Evolutionary conservation across 169 alveolate species (phyloP).

Genomic region (Plasmodium chabaudi): DNA sequence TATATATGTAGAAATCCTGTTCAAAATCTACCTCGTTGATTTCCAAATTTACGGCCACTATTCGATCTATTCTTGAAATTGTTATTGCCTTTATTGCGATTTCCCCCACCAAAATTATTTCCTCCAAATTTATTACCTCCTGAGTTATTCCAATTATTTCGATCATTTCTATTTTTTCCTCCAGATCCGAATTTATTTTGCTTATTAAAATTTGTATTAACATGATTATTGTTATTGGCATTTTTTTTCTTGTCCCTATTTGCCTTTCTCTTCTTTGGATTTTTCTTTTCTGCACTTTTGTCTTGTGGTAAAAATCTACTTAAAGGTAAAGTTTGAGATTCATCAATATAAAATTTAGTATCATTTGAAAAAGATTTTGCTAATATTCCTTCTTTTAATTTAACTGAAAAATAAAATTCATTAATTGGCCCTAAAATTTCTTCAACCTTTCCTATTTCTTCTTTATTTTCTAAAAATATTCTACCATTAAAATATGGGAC

Average conservation of each 20-base stretch:
- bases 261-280: conserved; percentile 78
- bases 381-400: conserved; percentile 88
- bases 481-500: conserved; percentile 97
- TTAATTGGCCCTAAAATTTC: conserved; percentile 96
- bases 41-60: conserved; percentile 43
- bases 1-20: neutral
- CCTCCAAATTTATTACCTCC: conserved; percentile 79
- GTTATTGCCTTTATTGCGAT: conserved; percentile 17
- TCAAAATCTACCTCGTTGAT: conserved; percentile 66
- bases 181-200: conserved; percentile 76
- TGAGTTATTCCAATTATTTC: conserved; percentile 67
- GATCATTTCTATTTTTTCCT: conserved; percentile 77
- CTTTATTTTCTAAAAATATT: conserved; percentile 94
- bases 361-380: conserved; percentile 88
- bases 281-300: conserved; percentile 41
- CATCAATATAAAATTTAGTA: conserved; percentile 87
- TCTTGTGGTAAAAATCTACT: conserved; percentile 87
- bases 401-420: conserved; percentile 91
- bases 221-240: conserved; percentile 40
- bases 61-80: conserved; percentile 51
- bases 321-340: conserved; percentile 90
- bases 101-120: conserved; percentile 73
- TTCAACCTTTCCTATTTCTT: conserved; percentile 96
- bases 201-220: conserved; percentile 54
- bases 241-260: conserved; percentile 76